Evolutionary conservation across 257 asterid species (phyloP).

Genomic region (Galeopsis tetrahit): DNA sequence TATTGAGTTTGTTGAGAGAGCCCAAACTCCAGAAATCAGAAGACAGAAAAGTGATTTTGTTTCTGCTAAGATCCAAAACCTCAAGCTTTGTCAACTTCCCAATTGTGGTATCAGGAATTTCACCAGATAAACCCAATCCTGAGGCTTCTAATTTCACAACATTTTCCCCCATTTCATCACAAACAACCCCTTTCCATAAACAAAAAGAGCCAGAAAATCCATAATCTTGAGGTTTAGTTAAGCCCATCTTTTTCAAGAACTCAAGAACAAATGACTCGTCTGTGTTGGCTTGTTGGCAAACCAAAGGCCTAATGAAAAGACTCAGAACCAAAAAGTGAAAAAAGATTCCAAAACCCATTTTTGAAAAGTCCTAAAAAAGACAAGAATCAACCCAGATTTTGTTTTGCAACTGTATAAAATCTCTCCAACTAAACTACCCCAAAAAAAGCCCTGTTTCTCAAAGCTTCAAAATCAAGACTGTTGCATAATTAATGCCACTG

Average conservation of each 20-base stretch:
- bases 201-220: conserved; percentile 67
- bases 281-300: conserved; percentile 65
- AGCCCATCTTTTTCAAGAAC: conserved; percentile 71
- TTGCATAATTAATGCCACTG: conserved; percentile 43
- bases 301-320: conserved; percentile 51
- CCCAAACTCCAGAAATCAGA: conserved; percentile 98
- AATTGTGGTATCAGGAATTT: conserved; percentile 78
- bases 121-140: conserved; percentile 77
- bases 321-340: conserved; percentile 51
- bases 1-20: conserved; percentile 61
- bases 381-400: conserved; percentile 3
- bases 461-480: conserved; percentile 32
- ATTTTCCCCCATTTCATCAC: conserved; percentile 62
- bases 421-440: conserved; percentile 29
- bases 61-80: conserved; percentile 82
- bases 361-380: conserved; percentile 29
- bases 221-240: conserved; percentile 39
- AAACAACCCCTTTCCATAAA: conserved; percentile 74
- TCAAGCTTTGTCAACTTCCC: conserved; percentile 75
- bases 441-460: conserved; percentile 21
- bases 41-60: conserved; percentile 69
- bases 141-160: conserved; percentile 57
- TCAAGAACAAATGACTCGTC: conserved; percentile 73
- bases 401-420: conserved; percentile 21
- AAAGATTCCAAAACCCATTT: conserved; percentile 64